Conservation (phyloP, 2,329 filamentous ascomycete species). For the Fusarium sp. region DNA sequence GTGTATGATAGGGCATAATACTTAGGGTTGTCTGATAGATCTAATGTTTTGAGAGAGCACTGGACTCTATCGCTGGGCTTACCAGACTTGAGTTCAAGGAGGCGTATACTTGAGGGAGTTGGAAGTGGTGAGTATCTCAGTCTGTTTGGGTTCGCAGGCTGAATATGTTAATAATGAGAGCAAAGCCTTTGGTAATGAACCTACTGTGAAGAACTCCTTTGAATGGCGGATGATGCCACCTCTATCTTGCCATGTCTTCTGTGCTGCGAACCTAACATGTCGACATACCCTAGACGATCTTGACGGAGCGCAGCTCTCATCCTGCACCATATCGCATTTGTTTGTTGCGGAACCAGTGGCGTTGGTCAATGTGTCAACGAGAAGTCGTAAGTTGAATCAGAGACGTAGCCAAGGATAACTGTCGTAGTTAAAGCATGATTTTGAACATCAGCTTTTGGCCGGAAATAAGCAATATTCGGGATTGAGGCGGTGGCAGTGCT, state of each 20-base stretch:
- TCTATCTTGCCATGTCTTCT: constrained; percentile 4
- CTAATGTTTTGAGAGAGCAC: neutral
- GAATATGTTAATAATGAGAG: fast-evolving
- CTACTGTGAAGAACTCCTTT: neutral
- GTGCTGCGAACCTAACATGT: neutral
- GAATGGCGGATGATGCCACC: constrained; percentile 1
- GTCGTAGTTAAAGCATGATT: too few relatives aligned
- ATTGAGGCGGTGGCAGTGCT: neutral
- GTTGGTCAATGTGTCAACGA: neutral
- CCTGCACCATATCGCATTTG: neutral
- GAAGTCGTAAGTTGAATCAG: neutral
- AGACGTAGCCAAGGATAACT: neutral
- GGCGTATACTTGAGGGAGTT: neutral
- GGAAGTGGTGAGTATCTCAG: neutral
- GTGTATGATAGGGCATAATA: neutral
- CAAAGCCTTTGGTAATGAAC: neutral
- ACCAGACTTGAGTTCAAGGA: neutral
- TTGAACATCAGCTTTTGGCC: neutral
- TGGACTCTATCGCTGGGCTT: neutral
- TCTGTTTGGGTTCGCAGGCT: neutral
- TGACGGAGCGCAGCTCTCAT: neutral
- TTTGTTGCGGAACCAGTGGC: neutral
- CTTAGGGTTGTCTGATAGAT: neutral
- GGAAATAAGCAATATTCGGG: neutral
- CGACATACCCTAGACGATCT: neutral